phyloP scores from a whole-genome alignment of 345 rosid genomes.

The Gossypium herbaceum region DNA sequence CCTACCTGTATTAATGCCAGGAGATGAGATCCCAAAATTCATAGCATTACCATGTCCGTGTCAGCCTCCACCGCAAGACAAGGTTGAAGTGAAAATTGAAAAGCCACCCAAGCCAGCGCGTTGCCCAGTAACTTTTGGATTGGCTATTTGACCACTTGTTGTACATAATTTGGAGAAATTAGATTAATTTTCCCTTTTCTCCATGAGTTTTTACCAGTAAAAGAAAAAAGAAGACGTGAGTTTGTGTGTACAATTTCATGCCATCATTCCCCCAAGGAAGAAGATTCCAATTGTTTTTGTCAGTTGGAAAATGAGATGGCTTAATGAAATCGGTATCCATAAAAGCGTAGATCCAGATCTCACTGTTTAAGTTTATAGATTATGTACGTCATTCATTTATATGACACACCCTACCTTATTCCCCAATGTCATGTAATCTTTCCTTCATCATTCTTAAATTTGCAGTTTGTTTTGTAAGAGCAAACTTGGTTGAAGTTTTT shows the following conservation, averaged over 20 bases:
- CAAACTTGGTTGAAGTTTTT: too few species aligned
- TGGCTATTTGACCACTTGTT: conserved; percentile 26
- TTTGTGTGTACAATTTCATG: not conserved
- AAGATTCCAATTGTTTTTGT: not conserved
- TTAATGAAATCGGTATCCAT: conserved; percentile 9
- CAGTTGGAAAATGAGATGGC: conserved; percentile 11
- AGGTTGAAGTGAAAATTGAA: conserved; percentile 33
- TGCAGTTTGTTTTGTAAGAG: not conserved
- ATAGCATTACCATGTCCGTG: conserved; percentile 94
- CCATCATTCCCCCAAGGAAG: conserved; percentile 9
- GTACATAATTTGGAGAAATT: conserved; percentile 18
- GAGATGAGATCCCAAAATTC: conserved; percentile 77
- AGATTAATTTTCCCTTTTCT: not conserved
- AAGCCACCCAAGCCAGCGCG: conserved; percentile 58
- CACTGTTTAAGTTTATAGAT: not conserved
- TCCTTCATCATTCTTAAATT: not conserved
- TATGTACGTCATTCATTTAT: not conserved
- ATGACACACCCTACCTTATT: not conserved
- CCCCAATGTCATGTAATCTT: not conserved
- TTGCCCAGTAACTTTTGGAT: conserved; percentile 61
- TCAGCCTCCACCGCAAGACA: conserved; percentile 52
- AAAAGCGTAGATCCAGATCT: not conserved
- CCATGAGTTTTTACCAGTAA: not conserved
- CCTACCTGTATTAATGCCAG: conserved; percentile 89
- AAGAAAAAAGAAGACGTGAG: not conserved